Base-by-base conservation (phyloP, 106 monocot genomes). In the Dioscorea dumetorum region DNA sequence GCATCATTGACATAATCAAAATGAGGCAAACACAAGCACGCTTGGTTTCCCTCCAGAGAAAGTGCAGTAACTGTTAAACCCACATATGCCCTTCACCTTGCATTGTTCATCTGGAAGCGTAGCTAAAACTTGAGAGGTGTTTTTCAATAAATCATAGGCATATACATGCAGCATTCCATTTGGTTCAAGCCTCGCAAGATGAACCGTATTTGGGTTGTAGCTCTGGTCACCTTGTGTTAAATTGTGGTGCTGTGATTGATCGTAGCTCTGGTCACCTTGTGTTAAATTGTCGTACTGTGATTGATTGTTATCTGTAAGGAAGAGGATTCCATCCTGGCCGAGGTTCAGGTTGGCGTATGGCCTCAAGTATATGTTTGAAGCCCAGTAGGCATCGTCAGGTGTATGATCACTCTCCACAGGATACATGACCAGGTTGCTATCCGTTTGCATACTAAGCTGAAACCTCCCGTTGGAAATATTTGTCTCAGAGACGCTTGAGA, bases 391-490 rank as follows among this genome's bases (percentile, higher is more conserved):
- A 59, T 66, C 18, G 19, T 57, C 33, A 4, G 14, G 7, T 8
- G 14, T 53, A 6, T 60, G 22, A 0, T 19, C 17, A 8, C 57
- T 66, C 19, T 33, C 65, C 0, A 71, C 65, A 3, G 71, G 77
- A 48, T 49, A 66, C 58, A 57, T 0, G 9, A 60, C 50, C 22
- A 66, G 49, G 63, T 72, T 73, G 6, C 67, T 63, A 23, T 73
- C 63, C 0, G 0, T 5, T 24, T 73, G 63, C 51, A 60, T 68
- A 18, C 24, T 22, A 8, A 79, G 31, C 32, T 48, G 57, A 33
- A 73, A 73, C 64, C 65, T 74, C 8, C 79, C 79, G 13, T n/a
- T 59, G 17, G 74, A 64, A 18, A 24, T 58, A 14, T 70, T 18
- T 20, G 64, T 24, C 12, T 35, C 18, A 4, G 74, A 74, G 18